phyloP scores from a whole-genome alignment of 2,329 filamentous ascomycete species.

The Colletotrichum cereale region DNA sequence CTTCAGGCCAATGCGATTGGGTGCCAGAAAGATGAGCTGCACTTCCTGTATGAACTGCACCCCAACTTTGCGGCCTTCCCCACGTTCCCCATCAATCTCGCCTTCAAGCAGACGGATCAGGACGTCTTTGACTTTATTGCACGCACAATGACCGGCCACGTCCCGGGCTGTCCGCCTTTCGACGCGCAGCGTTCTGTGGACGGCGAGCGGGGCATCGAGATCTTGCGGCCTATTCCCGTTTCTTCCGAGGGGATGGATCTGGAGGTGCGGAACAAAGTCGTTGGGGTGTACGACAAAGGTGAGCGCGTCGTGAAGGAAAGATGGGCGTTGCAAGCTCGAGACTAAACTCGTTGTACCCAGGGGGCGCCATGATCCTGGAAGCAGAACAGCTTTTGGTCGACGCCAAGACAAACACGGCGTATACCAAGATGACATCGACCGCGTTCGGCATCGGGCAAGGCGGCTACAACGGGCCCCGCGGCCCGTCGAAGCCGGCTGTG shows the following conservation, averaged over 20 bases:
- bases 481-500: constrained; percentile 50
- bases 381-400: constrained; percentile 55
- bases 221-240: constrained; percentile 52
- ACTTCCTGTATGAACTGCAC: constrained; percentile 59
- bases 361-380: constrained; percentile 57
- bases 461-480: constrained; percentile 58
- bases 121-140: constrained; percentile 58
- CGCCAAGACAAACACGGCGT: constrained; percentile 52
- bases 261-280: constrained; percentile 54
- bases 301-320: background rate
- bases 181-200: constrained; percentile 57
- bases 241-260: constrained; percentile 52
- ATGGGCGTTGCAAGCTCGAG: background rate
- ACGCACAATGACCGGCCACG: constrained; percentile 48
- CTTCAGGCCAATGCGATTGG: constrained; percentile 56
- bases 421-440: constrained; percentile 54
- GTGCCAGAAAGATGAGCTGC: constrained; percentile 53
- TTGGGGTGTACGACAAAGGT: constrained; percentile 60
- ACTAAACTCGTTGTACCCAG: constrained; percentile 36
- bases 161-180: constrained; percentile 56
- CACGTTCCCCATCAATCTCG: constrained; percentile 60
- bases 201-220: constrained; percentile 55
- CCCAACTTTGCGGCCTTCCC: constrained; percentile 59
- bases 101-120: constrained; percentile 59
- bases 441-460: constrained; percentile 61